Percentiles rank a stretch among this genome's conserved stretches.
These are phyloP conservation scores for Hericium coralloides DNA, from an alignment of 768 basidiomycete genomes.

Conservation along the genomic window DNA sequence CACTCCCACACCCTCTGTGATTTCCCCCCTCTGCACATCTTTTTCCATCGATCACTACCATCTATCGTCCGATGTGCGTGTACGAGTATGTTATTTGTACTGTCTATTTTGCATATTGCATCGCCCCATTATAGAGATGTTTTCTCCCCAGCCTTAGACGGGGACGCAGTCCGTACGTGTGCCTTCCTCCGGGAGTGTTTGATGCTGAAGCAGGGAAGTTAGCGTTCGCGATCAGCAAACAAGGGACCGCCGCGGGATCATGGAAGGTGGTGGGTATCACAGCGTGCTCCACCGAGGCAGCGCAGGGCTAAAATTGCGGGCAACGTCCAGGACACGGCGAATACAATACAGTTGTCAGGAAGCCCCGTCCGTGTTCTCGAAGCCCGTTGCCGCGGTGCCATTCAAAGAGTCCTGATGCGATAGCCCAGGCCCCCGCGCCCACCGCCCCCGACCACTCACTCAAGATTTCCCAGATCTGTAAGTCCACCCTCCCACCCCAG, in stretches of 20 bases:
- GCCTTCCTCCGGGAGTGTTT: no score
- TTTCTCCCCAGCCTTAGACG: no score
- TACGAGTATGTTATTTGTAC: conserved; percentile 16
- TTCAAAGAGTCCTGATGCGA: neutral
- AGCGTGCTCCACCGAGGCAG: no score
- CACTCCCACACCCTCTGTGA: neutral
- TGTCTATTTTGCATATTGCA: conserved; percentile 10
- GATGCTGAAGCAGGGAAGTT: no score
- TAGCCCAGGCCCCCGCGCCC: neutral
- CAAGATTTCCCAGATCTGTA: no score
- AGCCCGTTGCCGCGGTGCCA: neutral
- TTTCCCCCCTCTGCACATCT: neutral
- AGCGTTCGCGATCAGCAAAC: no score
- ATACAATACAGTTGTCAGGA: no score
- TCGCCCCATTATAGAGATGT: conserved; percentile 5
- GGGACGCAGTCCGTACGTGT: no score
- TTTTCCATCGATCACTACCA: conserved; percentile 5
- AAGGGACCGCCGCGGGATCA: no score
- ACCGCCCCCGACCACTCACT: neutral
- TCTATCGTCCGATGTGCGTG: conserved; percentile 7
- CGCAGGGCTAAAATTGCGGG: no score
- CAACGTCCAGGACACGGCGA: no score
- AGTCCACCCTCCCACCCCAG: neutral
- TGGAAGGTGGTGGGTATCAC: no score
- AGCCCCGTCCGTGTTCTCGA: neutral